Base-by-base conservation (phyloP, 1,284 basidiomycete genomes). In the Ustilago tritici region DNA sequence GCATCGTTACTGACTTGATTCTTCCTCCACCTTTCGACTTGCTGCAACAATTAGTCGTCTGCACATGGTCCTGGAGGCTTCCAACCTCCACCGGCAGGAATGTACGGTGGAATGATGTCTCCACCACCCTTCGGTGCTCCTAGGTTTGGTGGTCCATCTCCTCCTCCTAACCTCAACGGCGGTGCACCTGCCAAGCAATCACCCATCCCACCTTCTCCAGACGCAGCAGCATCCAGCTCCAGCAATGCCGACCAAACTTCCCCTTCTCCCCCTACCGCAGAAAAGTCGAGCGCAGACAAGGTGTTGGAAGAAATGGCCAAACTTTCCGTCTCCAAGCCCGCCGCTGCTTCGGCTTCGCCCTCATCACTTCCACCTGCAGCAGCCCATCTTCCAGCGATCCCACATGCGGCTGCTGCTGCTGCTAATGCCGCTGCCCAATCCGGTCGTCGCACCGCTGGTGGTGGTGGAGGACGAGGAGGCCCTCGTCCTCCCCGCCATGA, bases 291-390 rank as follows among this genome's bases (percentile, higher is more conserved):
- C 49, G 63, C 79, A 3, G 78, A 80, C 70, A 68, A 67, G 49
- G 79, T 82, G 14, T 67, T 77, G 1, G 79, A 78, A 57, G 79
- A 82, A 40, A 70, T 82, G 67, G 69, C 80, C 12, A 82, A 79
- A 38, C 67, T 82, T 31, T 72, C 59, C 38, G 80, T 82, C n/a
- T 61, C 56, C 56, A 70, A 68, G 46, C 61, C 70, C 3, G 47
- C 65, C 6, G 36, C 36, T 17, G 43, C 75, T 35, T 17, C 67
- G 10, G 35, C 75, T 28, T 74, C 74, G 7, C 70, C 66, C 0
- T 71, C 77, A 14, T 60, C 57, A 28, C 61, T 65, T 36, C 65
- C 76, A 1, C 66, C 65, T 19, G 70, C 70, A 5, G 61, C 65
- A 17, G 65, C 70, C 19, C 61, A 64, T 11, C 59, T 82, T 17